Conservation (phyloP, 2,329 filamentous ascomycete genomes). For the Aspergillus sp. region DNA sequence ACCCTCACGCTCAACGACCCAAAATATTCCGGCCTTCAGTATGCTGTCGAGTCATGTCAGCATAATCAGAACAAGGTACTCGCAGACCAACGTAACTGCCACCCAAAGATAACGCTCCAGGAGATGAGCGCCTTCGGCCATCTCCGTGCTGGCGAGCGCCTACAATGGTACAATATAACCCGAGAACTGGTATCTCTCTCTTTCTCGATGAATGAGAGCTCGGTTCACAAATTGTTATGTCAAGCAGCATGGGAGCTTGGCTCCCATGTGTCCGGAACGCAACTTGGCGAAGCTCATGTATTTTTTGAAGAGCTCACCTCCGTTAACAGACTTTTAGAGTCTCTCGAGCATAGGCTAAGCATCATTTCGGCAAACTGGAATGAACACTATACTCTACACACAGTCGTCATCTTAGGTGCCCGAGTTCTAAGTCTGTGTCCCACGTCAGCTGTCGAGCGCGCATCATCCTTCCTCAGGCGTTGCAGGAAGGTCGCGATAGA, state of each 20-base stretch:
- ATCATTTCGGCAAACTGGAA: slow-evolving; percentile 52
- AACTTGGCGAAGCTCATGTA: slow-evolving; percentile 19
- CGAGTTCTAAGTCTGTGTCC: slow-evolving; percentile 11
- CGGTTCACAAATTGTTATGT: slow-evolving; percentile 47
- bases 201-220: slow-evolving; percentile 51
- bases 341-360: slow-evolving; percentile 30
- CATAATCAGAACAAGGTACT: slow-evolving; percentile 51
- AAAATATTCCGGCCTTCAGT: slow-evolving; percentile 16
- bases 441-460: background rate
- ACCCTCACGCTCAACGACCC: slow-evolving; percentile 10
- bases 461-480: background rate
- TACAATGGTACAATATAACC: slow-evolving; percentile 58
- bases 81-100: slow-evolving; percentile 37
- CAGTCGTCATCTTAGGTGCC: slow-evolving; percentile 12
- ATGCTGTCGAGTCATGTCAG: slow-evolving; percentile 15
- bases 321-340: slow-evolving; percentile 29
- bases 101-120: slow-evolving; percentile 43
- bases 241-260: slow-evolving; percentile 53
- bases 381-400: slow-evolving; percentile 39
- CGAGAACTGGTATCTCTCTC: slow-evolving; percentile 47
- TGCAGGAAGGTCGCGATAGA: slow-evolving; percentile 4
- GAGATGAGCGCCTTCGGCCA: slow-evolving; percentile 55
- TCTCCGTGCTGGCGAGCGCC: slow-evolving; percentile 28
- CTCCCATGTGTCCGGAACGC: slow-evolving; percentile 13
- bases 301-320: slow-evolving; percentile 21